phyloP scores from a whole-genome alignment of 129 eudicot genomes.

The Mikania micrantha region DNA sequence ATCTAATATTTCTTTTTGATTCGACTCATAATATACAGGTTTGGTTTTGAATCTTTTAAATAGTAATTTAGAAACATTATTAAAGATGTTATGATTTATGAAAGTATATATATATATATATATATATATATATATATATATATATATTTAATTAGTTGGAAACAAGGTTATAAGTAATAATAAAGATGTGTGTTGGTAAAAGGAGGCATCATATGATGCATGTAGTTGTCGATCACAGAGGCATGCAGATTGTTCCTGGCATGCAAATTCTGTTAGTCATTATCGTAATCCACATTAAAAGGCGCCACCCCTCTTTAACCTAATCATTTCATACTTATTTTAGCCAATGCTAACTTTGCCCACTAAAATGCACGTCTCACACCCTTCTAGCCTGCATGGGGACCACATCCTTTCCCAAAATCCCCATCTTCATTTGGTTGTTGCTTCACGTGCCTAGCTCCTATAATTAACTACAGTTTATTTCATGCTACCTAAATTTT shows the following conservation, averaged over 20 bases:
- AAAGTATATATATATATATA: no score
- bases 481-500: no score
- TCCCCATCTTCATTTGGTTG: constrained; percentile 22
- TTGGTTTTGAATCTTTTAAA: no score
- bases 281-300: constrained; percentile 31
- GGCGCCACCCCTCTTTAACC: constrained; percentile 28
- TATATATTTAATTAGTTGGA: no score
- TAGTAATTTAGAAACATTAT: no score
- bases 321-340: constrained; percentile 33
- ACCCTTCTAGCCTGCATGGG: constrained; percentile 8
- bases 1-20: no score
- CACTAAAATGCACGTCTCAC: constrained; percentile 19
- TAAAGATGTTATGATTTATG: no score
- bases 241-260: constrained; percentile 28
- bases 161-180: no score
- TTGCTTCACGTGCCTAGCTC: constrained; percentile 41
- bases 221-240: constrained; percentile 10
- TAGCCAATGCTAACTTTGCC: constrained; percentile 19
- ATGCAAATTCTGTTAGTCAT: constrained; percentile 18
- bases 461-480: no score
- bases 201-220: no score
- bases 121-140: no score
- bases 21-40: no score
- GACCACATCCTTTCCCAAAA: constrained; percentile 21
- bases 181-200: not conserved